phyloP scores from a whole-genome alignment of 2,329 filamentous ascomycete genomes.

The Microsporum ferrugineum region DNA sequence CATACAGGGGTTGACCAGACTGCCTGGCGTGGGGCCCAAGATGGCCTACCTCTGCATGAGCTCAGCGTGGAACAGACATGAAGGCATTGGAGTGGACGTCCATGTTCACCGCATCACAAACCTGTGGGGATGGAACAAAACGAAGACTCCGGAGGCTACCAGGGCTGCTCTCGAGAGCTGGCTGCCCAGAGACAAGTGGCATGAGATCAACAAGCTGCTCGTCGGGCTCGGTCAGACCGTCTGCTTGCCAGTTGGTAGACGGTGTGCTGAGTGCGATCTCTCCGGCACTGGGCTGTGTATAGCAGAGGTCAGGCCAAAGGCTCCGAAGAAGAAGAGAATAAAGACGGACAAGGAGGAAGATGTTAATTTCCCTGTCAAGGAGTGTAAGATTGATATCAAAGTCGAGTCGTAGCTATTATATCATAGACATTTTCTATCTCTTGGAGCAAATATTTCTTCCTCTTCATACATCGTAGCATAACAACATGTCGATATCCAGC shows the following conservation, averaged over 20 bases:
- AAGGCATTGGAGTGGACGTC: constrained; percentile 85
- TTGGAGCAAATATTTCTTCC: background rate
- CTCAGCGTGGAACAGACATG: constrained; percentile 56
- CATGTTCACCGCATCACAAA: constrained; percentile 94
- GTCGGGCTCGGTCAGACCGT: constrained; percentile 82
- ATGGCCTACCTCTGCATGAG: constrained; percentile 87
- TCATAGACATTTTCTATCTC: background rate
- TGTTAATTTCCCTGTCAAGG: background rate
- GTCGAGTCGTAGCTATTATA: background rate
- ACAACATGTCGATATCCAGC: constrained; percentile 25
- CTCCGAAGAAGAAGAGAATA: constrained; percentile 20
- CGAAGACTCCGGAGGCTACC: constrained; percentile 71
- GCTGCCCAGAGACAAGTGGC: constrained; percentile 76
- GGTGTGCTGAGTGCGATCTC: constrained; percentile 77
- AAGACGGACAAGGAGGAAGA: constrained; percentile 30
- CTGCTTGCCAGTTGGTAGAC: constrained; percentile 66
- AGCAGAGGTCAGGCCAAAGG: constrained; percentile 49
- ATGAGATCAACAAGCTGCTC: constrained; percentile 80
- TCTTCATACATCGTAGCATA: background rate
- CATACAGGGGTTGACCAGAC: constrained; percentile 59
- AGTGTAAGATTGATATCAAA: constrained; percentile 12
- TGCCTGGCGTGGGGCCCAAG: constrained; percentile 85
- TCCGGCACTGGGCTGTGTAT: constrained; percentile 65
- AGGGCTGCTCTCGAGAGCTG: constrained; percentile 63
- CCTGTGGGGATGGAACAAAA: constrained; percentile 83